phyloP scores from a whole-genome alignment of 371 early-diverging fungal species.

The Dichotomocladium elegans region DNA sequence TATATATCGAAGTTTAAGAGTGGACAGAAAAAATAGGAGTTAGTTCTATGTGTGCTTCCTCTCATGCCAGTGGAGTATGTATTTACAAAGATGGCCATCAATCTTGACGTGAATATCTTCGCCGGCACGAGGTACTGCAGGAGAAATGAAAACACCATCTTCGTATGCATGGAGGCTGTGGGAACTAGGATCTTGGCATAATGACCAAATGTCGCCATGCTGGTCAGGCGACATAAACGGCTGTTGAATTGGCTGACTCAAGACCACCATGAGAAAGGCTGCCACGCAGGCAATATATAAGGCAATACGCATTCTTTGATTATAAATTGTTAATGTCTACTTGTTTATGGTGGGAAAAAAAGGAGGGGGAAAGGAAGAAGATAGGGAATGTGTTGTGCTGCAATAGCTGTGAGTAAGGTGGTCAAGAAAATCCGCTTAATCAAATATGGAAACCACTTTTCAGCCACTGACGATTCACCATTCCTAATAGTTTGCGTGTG shows the following conservation, averaged over 20 bases:
- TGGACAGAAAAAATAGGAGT: background rate
- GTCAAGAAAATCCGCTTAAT: too few species aligned
- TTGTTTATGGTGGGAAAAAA: background rate
- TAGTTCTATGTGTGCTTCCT: too few species aligned
- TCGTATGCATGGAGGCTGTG: constrained; percentile 34
- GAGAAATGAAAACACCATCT: constrained; percentile 36
- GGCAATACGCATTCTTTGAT: background rate
- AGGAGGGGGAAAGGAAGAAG: background rate
- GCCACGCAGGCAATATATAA: background rate
- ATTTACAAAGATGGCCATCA: constrained; percentile 33
- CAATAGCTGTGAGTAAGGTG: too few species aligned
- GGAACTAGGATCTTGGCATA: constrained; percentile 30
- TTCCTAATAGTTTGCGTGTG: too few species aligned
- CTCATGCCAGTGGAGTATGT: background rate
- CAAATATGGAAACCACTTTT: too few species aligned
- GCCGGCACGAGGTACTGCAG: constrained; percentile 30
- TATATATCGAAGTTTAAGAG: background rate
- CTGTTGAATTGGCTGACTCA: constrained; percentile 11
- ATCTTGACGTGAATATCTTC: constrained; percentile 42
- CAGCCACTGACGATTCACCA: too few species aligned
- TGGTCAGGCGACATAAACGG: constrained; percentile 26
- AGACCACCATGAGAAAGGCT: background rate
- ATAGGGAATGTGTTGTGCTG: too few species aligned
- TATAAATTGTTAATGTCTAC: background rate
- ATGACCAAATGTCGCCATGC: constrained; percentile 44